Evolutionary conservation across 805 yeast genomes (phyloP).

Genomic region (Candida arabinofermentans): DNA sequence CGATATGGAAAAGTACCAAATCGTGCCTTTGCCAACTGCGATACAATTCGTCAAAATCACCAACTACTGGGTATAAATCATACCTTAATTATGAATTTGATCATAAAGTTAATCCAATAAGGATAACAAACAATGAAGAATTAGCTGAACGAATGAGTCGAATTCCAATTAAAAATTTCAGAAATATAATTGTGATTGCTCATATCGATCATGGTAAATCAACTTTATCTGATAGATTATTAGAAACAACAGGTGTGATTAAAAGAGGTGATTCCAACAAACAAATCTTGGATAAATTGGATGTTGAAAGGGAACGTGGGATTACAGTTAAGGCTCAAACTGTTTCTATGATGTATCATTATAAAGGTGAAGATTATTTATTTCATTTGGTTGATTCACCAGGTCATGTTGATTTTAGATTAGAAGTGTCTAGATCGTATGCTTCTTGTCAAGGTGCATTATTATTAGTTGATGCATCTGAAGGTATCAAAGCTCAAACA

Average conservation of each 20-base stretch:
- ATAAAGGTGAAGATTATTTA: slow-evolving; percentile 68
- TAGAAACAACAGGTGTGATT: slow-evolving; percentile 88
- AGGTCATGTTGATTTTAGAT: slow-evolving; percentile 94
- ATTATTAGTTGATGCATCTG: slow-evolving; percentile 86
- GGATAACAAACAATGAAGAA: slow-evolving; percentile 13
- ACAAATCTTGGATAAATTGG: slow-evolving; percentile 86
- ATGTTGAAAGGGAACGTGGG: slow-evolving; percentile 94
- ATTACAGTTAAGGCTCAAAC: slow-evolving; percentile 97
- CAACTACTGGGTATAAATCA: slow-evolving; percentile 22
- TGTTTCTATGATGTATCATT: slow-evolving; percentile 82
- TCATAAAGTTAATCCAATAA: slow-evolving; percentile 26
- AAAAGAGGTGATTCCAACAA: slow-evolving; percentile 62
- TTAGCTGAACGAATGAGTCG: slow-evolving; percentile 50
- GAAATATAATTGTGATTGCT: slow-evolving; percentile 93
- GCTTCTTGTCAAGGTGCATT: slow-evolving; percentile 97
- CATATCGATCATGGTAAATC: slow-evolving; percentile 88
- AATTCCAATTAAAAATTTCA: slow-evolving; percentile 77
- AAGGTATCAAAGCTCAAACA: slow-evolving; percentile 97
- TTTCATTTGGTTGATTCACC: slow-evolving; percentile 95
- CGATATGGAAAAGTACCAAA: too few species aligned
- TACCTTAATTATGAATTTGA: slow-evolving; percentile 27
- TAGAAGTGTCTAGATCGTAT: slow-evolving; percentile 90
- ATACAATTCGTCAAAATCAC: background rate
- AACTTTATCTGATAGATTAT: slow-evolving; percentile 80
- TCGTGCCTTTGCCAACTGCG: background rate